phyloP scores from a whole-genome alignment of 768 basidiomycete species.

The Agaricus sinodeliciosus region DNA sequence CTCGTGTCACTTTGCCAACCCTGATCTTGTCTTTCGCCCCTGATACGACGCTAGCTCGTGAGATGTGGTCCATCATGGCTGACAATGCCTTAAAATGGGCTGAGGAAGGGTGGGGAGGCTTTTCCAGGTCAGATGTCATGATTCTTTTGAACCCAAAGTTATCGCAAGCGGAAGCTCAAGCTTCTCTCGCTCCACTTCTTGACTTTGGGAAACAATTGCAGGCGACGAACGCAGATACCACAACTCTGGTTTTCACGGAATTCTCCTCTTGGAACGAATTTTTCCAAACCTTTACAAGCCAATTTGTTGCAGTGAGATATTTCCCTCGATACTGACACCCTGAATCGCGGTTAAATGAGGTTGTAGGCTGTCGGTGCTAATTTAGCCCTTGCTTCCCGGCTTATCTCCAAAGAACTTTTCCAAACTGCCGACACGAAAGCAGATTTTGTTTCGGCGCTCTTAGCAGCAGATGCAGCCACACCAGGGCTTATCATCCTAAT shows the following conservation, averaged over 20 bases:
- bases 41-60: constrained; percentile 20
- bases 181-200: constrained; percentile 35
- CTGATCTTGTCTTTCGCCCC: constrained; percentile 26
- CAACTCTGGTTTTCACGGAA: constrained; percentile 25
- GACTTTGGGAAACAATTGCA: constrained; percentile 25
- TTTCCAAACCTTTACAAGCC: constrained; percentile 29
- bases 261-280: constrained; percentile 37
- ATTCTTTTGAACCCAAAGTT: constrained; percentile 40
- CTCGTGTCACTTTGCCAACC: constrained; percentile 28
- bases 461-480: constrained; percentile 27
- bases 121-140: constrained; percentile 28
- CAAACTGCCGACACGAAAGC: constrained; percentile 21
- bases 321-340: neutral
- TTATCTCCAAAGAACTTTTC: constrained; percentile 35
- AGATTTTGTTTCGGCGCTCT: constrained; percentile 28
- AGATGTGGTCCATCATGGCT: constrained; percentile 29
- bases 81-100: constrained; percentile 36
- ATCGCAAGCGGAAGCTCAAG: constrained; percentile 26
- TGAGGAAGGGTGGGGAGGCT: constrained; percentile 44
- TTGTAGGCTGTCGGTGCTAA: constrained; percentile 31
- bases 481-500: constrained; percentile 37
- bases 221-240: constrained; percentile 18
- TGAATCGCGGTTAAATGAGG: neutral
- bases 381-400: constrained; percentile 36
- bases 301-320: constrained; percentile 30